phyloP scores from a whole-genome alignment of 768 basidiomycete species.

The Coprinopsis sp. region DNA sequence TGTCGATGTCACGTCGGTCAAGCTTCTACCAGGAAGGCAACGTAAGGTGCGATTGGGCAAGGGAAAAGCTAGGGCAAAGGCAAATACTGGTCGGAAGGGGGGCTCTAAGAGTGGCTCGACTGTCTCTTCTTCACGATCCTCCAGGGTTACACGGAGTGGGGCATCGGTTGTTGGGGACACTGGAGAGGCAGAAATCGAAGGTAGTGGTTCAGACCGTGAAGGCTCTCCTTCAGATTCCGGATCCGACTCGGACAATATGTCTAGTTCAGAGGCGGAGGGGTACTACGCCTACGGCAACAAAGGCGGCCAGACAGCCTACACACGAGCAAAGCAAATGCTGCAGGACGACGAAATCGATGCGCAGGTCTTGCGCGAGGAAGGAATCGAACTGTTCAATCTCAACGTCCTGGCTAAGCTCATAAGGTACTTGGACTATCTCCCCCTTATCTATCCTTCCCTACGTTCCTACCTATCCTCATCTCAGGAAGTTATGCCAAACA shows the following conservation, averaged over 20 bases:
- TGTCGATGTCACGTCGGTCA: constrained; percentile 23
- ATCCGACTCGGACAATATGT: neutral
- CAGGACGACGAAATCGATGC: constrained; percentile 41
- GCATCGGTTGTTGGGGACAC: too few relatives aligned
- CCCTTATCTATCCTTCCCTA: neutral
- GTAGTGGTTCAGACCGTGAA: neutral
- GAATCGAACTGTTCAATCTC: constrained; percentile 48
- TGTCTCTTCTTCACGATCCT: too few relatives aligned
- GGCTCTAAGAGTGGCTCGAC: neutral
- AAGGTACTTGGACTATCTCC: constrained; percentile 25
- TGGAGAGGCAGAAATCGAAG: neutral
- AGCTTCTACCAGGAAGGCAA: constrained; percentile 35
- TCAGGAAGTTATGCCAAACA: too few relatives aligned
- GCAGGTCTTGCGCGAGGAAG: constrained; percentile 34
- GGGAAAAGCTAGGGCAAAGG: constrained; percentile 14
- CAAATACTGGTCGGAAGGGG: too few relatives aligned
- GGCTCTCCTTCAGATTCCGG: too few relatives aligned
- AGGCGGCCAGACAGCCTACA: constrained; percentile 42
- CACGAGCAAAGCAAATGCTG: constrained; percentile 38
- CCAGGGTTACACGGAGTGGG: too few relatives aligned
- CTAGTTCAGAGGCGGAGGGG: neutral
- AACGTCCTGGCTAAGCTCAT: constrained; percentile 33
- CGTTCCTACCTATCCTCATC: too few relatives aligned
- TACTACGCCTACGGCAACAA: constrained; percentile 9
- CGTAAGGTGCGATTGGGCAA: constrained; percentile 18